These are phyloP conservation scores for Diaporthe sp. DNA, from an alignment of 2,329 filamentous ascomycete genomes.

Conservation along the genomic window DNA sequence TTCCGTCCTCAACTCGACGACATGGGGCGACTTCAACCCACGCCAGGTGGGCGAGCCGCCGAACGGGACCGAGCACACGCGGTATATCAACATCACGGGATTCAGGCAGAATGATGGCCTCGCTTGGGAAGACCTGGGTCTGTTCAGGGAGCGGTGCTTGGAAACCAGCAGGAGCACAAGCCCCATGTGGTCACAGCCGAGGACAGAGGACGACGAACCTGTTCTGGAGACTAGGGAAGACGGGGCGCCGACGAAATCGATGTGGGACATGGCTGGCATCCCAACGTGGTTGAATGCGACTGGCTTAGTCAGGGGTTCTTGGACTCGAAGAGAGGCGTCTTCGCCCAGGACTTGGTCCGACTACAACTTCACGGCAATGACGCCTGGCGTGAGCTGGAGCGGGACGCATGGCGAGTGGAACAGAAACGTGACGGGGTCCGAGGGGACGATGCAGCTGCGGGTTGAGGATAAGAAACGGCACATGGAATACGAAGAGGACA, in stretches of 20 bases:
- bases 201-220: constrained; percentile 57
- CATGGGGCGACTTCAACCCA: constrained; percentile 73
- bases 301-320: constrained; percentile 81
- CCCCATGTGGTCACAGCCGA: constrained; percentile 54
- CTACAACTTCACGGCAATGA: constrained; percentile 76
- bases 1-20: constrained; percentile 66
- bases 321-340: constrained; percentile 72
- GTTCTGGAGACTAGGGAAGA: constrained; percentile 48
- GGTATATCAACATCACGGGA: constrained; percentile 81
- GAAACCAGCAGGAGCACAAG: constrained; percentile 70
- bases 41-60: constrained; percentile 47
- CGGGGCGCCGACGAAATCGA: background rate
- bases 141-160: constrained; percentile 75
- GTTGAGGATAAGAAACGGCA: constrained; percentile 69
- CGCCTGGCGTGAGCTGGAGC: constrained; percentile 76
- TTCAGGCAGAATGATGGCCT: constrained; percentile 81
- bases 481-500: constrained; percentile 57
- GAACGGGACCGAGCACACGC: constrained; percentile 50
- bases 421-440: constrained; percentile 82
- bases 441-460: constrained; percentile 78
- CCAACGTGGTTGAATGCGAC: constrained; percentile 84
- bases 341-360: constrained; percentile 60
- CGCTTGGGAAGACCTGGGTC: constrained; percentile 80
- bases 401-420: constrained; percentile 72
- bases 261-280: constrained; percentile 48